These are phyloP conservation scores for Guyanaporus albipodus DNA, from an alignment of 768 basidiomycete genomes.

Conservation along the genomic window DNA sequence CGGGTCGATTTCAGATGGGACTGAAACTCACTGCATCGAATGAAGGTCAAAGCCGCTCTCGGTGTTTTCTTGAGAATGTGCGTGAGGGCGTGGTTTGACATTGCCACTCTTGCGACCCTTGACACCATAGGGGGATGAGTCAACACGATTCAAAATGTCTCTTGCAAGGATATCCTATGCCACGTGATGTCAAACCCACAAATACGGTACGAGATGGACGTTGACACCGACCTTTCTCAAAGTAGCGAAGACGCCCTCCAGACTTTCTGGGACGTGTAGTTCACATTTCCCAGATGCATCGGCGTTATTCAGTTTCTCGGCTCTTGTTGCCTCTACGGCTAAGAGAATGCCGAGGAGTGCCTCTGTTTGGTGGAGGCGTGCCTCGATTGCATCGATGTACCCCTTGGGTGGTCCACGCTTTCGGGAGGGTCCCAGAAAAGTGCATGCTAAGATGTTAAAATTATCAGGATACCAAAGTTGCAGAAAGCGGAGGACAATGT, in stretches of 20 bases:
- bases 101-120: slow-evolving; percentile 56
- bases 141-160: slow-evolving; percentile 80
- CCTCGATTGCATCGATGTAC: slow-evolving; percentile 93
- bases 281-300: slow-evolving; percentile 30
- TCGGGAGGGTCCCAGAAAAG: slow-evolving; percentile 73
- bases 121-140: slow-evolving; percentile 73
- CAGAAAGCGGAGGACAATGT: slow-evolving; percentile 4
- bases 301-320: slow-evolving; percentile 23
- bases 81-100: slow-evolving; percentile 25
- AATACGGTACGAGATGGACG: background rate
- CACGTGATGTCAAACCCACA: slow-evolving; percentile 1
- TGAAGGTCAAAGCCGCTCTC: slow-evolving; percentile 38
- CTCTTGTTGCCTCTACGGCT: slow-evolving; percentile 35
- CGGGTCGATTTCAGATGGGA: background rate
- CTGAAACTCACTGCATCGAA: slow-evolving; percentile 56
- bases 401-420: slow-evolving; percentile 90
- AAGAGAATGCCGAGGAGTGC: slow-evolving; percentile 82
- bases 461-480: slow-evolving; percentile 6
- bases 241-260: slow-evolving; percentile 42
- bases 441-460: slow-evolving; percentile 49
- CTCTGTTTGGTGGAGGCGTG: slow-evolving; percentile 86
- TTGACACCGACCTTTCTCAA: slow-evolving; percentile 44
- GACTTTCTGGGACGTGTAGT: slow-evolving; percentile 4
- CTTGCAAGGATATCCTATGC: slow-evolving; percentile 69
- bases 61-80: slow-evolving; percentile 17